Base-by-base conservation (phyloP, 1,139 yeast genomes). In the Blastobotrys petasosporus region DNA sequence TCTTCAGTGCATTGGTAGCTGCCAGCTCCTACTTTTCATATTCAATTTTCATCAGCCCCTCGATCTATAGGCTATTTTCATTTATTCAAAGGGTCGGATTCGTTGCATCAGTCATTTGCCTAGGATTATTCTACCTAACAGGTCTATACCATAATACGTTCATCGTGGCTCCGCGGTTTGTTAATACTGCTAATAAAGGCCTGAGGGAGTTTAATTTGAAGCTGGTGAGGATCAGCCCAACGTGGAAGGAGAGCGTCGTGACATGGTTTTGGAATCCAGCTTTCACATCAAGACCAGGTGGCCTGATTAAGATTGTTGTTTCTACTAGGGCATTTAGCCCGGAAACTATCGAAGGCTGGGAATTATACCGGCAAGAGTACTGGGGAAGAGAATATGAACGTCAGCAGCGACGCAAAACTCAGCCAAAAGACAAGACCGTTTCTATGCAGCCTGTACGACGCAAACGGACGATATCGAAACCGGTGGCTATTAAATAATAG, bases 321-420 rank as follows among this genome's bases (percentile, higher is more conserved):
- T 83, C 84, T 50, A 85, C 97, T 1, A 71, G 96, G 45, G 82
- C 82, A 1, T 92, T 90, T 64, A 79, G 79, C 51, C 80, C 92
- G 0, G 94, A 85, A 47, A 79, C 85, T 3, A 74, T 96, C 54
- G 97, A 90, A 62, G 94, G 90, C 10, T 92, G 98, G 98, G 98
- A 92, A 59, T 66, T 87, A 40, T 92, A 90, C 59, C 69, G 98
- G 49, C 86, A 86, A 57, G 97, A 90, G 62, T 92, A 88, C 61
- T 92, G 97, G 97, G 79, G 80, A 30, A 75, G 84, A 56, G 97
- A 88, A 62, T 84, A 88, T 1, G 79, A 81, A 5, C 74, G 94
- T 31, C 33, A 31, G 33, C 33, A 31, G 7, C n/a, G 31, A 17
- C 25, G 29, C 41, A 9, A 30, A 23, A 8, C 34, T 16, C n/a